phyloP scores from a whole-genome alignment of 1,284 basidiomycete species.

The Rhodotorula sp. region DNA sequence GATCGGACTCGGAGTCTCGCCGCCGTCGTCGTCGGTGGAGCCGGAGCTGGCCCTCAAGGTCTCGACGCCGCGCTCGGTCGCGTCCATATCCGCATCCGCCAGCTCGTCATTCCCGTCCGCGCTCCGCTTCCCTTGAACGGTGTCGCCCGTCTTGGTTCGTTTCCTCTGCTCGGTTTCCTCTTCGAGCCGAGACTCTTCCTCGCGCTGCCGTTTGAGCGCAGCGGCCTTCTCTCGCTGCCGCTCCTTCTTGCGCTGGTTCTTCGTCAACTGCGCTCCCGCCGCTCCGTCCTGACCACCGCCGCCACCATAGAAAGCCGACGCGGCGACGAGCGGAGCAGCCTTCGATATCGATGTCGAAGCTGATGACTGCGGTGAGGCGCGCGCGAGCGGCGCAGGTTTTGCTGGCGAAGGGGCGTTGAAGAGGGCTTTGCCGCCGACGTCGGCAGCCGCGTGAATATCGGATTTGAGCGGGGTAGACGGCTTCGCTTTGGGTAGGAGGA shows the following conservation, averaged over 20 bases:
- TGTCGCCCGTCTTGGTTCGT: neutral
- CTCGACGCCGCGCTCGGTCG: too few relatives aligned
- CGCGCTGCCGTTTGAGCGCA: conserved; percentile 1
- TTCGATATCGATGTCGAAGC: neutral
- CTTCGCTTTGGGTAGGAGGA: conserved; percentile 2
- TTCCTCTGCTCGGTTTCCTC: conserved; percentile 2
- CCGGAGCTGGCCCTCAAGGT: too few relatives aligned
- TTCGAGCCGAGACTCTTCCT: conserved; percentile 14
- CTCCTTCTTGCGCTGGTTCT: conserved; percentile 36
- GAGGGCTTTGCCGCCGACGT: conserved; percentile 4
- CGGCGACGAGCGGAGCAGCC: neutral
- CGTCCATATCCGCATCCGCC: neutral
- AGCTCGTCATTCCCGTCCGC: neutral
- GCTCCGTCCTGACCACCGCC: too few relatives aligned
- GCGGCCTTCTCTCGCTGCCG: conserved; percentile 13
- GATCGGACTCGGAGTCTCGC: neutral
- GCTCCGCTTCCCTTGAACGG: neutral
- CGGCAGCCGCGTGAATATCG: neutral
- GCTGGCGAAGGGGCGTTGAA: conserved; percentile 24
- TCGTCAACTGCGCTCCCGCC: neutral
- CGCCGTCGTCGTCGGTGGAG: neutral
- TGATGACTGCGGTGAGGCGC: neutral
- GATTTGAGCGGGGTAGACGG: neutral
- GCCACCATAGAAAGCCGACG: conserved; percentile 8
- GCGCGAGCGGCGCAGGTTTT: conserved; percentile 8